Conservation (phyloP, 352 stramenopile species). For the Phytophthora macrochlamydospora region DNA sequence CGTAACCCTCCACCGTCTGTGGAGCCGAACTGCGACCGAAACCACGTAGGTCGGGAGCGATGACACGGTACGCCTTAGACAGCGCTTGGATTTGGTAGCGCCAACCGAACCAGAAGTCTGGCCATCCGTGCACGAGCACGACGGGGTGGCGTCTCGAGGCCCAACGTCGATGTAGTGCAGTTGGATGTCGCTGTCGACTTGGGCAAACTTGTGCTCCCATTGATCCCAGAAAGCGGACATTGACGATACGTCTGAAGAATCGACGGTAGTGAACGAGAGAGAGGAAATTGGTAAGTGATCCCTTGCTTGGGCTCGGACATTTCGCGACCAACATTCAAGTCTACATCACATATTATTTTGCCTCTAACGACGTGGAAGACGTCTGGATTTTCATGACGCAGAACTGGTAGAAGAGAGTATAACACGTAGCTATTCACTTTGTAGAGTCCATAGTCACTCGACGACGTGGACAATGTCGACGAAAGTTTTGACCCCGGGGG, state of each 20-base stretch:
- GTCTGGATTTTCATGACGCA: too few relatives aligned
- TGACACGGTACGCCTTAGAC: constrained; percentile 54
- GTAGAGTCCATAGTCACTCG: too few relatives aligned
- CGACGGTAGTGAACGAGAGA: neutral
- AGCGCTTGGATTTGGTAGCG: constrained; percentile 65
- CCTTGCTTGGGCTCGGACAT: too few relatives aligned
- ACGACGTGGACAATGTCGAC: too few relatives aligned
- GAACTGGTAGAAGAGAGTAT: too few relatives aligned
- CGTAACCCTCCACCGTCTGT: constrained; percentile 45
- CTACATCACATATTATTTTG: too few relatives aligned
- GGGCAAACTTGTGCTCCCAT: constrained; percentile 2
- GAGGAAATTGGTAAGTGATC: neutral
- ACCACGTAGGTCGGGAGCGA: constrained; percentile 56
- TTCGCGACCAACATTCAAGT: too few relatives aligned
- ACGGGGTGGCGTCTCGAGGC: constrained; percentile 49
- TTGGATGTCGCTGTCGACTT: constrained; percentile 35
- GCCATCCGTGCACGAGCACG: constrained; percentile 73
- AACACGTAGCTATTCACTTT: too few relatives aligned
- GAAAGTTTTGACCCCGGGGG: too few relatives aligned
- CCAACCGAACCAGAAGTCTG: constrained; percentile 77
- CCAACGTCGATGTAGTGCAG: constrained; percentile 73
- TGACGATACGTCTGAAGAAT: neutral
- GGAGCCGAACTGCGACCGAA: constrained; percentile 62
- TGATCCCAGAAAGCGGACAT: neutral
- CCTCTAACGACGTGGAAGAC: too few relatives aligned